phyloP scores from a whole-genome alignment of 306 rosid genomes.

The Cicer arietinum region DNA sequence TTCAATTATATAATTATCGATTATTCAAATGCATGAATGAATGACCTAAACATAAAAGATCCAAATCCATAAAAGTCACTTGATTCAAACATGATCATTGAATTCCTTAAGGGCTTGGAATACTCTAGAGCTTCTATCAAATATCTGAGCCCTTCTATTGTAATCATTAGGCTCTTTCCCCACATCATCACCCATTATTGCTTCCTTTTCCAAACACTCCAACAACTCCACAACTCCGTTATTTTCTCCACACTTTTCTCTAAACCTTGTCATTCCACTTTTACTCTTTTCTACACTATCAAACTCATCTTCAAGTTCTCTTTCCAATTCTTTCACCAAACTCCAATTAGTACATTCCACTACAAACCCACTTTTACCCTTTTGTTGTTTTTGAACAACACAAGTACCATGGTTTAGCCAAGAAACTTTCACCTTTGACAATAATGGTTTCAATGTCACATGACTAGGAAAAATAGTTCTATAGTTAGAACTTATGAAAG shows the following conservation, averaged over 20 bases:
- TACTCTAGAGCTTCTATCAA: slow-evolving; percentile 63
- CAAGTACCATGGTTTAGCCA: slow-evolving; percentile 29
- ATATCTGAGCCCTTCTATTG: slow-evolving; percentile 77
- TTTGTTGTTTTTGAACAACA: background rate
- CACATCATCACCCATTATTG: slow-evolving; percentile 85
- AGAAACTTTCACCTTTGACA: background rate
- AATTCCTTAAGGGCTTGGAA: slow-evolving; percentile 76
- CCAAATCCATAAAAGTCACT: background rate
- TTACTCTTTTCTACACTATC: slow-evolving; percentile 44
- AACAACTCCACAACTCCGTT: slow-evolving; percentile 62
- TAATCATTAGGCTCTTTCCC: slow-evolving; percentile 80
- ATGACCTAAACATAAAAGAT: too few relatives aligned
- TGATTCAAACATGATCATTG: background rate
- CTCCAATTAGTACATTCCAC: slow-evolving; percentile 42
- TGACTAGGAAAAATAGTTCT: background rate
- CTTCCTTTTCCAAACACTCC: slow-evolving; percentile 81
- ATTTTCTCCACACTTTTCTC: slow-evolving; percentile 59
- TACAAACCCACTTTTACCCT: slow-evolving; percentile 8
- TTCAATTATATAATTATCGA: too few relatives aligned
- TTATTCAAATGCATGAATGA: too few relatives aligned
- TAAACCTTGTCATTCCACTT: slow-evolving; percentile 41
- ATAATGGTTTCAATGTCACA: slow-evolving; percentile 11
- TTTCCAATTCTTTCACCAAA: slow-evolving; percentile 49
- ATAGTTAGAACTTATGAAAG: background rate
- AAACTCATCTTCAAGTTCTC: slow-evolving; percentile 58